Evolutionary conservation across 208 protist species (phyloP).

Genomic region (Acanthamoeba sp.): DNA sequence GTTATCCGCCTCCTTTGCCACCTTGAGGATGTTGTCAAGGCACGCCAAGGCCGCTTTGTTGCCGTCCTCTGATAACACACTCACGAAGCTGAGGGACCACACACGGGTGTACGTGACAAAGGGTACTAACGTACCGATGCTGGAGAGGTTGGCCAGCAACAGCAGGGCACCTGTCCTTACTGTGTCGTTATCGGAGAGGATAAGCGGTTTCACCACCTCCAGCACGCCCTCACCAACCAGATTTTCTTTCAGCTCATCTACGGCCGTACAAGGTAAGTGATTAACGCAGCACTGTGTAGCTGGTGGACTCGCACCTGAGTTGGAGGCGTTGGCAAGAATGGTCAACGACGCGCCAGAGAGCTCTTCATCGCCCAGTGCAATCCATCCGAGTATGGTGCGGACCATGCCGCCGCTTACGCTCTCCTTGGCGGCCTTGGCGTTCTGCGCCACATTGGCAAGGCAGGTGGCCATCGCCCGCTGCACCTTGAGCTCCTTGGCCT

Average conservation of each 20-base stretch:
- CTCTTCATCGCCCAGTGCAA: neutral
- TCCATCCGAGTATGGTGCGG: neutral
- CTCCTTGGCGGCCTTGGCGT: conserved; percentile 17
- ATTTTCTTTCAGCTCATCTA: neutral
- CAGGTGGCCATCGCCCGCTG: conserved; percentile 37
- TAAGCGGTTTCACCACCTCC: neutral
- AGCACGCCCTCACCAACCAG: neutral
- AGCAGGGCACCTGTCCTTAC: neutral
- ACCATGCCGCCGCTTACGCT: neutral
- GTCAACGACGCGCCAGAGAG: neutral
- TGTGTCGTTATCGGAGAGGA: neutral
- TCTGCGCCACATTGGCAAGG: conserved; percentile 40
- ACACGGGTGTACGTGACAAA: too few relatives aligned
- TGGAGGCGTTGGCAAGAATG: conserved; percentile 52
- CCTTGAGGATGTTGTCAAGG: neutral
- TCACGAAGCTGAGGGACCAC: neutral
- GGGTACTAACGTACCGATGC: neutral
- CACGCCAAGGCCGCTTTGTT: neutral
- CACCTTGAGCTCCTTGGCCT: conserved; percentile 3
- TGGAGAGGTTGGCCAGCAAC: conserved; percentile 25
- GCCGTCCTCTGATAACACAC: conserved; percentile 26
- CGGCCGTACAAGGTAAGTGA: too few relatives aligned
- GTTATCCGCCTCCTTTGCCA: neutral
- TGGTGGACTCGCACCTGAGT: neutral
- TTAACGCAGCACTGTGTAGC: neutral